Conservation (phyloP, 768 basidiomycete genomes). For the Tremella yokohamensis region DNA sequence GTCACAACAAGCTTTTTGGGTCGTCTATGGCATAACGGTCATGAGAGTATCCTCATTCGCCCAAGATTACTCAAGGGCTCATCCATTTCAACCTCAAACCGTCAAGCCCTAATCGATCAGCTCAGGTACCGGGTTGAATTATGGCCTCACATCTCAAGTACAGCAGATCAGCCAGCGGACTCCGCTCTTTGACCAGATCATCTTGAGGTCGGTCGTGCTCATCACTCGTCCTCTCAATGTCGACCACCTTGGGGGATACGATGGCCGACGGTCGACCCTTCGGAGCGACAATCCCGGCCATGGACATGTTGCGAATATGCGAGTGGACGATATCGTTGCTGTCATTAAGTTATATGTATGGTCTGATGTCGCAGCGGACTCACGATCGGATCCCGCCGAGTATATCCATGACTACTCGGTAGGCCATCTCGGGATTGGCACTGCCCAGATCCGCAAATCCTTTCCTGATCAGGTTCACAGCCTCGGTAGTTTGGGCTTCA, state of each 20-base stretch:
- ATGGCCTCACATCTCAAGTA: conserved; percentile 73
- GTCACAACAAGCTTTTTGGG: too few species aligned
- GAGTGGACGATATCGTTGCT: conserved; percentile 76
- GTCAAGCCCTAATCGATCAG: conserved; percentile 60
- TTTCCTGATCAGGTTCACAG: conserved; percentile 60
- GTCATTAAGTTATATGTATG: too few species aligned
- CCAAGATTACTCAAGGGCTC: background rate
- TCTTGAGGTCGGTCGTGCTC: conserved; percentile 7
- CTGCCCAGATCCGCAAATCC: conserved; percentile 84
- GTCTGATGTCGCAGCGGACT: conserved; percentile 50
- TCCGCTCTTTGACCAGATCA: conserved; percentile 54
- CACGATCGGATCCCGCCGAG: conserved; percentile 88
- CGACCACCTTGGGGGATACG: conserved; percentile 15
- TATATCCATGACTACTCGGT: conserved; percentile 82
- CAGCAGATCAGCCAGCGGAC: conserved; percentile 90
- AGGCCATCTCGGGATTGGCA: conserved; percentile 77
- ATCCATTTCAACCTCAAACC: conserved; percentile 82
- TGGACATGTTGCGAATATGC: conserved; percentile 70
- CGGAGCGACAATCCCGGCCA: conserved; percentile 64
- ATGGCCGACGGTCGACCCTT: conserved; percentile 59
- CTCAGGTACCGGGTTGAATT: background rate
- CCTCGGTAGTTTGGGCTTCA: conserved; percentile 33
- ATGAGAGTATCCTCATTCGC: too few species aligned
- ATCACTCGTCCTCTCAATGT: conserved; percentile 7
- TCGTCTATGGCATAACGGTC: too few species aligned